Evolutionary conservation across 805 yeast genomes (phyloP).

Genomic region (Suhomyces prunicola): DNA sequence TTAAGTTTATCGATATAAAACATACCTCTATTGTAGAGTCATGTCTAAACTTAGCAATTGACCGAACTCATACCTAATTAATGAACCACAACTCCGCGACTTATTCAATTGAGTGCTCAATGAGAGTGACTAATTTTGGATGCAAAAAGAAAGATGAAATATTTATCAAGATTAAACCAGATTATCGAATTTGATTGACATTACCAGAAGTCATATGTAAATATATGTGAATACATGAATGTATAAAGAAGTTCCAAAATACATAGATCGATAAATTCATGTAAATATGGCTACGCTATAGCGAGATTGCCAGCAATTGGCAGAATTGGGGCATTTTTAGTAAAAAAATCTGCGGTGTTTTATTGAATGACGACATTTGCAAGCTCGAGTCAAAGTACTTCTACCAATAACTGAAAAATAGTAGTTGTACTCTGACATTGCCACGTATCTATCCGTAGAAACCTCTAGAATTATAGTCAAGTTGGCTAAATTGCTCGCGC

Average conservation of each 20-base stretch:
- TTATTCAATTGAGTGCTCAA: too few relatives aligned
- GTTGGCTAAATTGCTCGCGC: background rate
- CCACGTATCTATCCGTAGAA: background rate
- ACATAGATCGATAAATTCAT: too few relatives aligned
- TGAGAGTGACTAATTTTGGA: background rate
- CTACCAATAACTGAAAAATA: too few relatives aligned
- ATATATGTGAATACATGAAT: too few relatives aligned
- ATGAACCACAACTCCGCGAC: too few relatives aligned
- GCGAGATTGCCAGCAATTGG: background rate
- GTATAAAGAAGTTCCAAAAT: too few relatives aligned
- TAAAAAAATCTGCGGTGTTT: background rate
- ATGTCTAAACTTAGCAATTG: too few relatives aligned
- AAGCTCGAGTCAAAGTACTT: background rate
- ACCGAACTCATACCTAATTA: too few relatives aligned
- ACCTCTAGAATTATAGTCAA: background rate
- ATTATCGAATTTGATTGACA: background rate
- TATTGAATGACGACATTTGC: background rate
- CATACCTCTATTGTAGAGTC: too few relatives aligned
- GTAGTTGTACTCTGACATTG: too few relatives aligned
- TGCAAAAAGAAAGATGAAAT: background rate
- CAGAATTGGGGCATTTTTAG: background rate
- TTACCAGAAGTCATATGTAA: background rate
- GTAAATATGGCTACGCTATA: too few relatives aligned
- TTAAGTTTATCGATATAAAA: too few relatives aligned
- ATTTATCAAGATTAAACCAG: background rate